Conservation (phyloP, 768 basidiomycete genomes). For the Kwoniella bestiolae region DNA sequence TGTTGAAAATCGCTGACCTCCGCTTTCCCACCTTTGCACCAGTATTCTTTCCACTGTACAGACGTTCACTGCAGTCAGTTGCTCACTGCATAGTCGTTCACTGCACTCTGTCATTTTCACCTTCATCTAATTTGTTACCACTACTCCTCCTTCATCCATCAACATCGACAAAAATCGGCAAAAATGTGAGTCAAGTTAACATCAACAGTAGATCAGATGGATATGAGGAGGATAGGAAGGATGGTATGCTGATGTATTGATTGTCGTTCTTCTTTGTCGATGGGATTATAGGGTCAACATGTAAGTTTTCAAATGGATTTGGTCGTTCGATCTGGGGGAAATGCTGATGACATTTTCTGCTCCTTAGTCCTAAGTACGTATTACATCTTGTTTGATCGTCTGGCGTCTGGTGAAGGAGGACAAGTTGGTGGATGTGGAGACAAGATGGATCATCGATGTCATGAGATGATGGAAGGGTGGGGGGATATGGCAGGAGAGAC, state of each 20-base stretch:
- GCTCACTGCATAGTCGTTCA: slow-evolving; percentile 11
- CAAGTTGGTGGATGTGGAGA: not conserved
- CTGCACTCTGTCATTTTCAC: slow-evolving; percentile 8
- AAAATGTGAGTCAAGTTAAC: slow-evolving; percentile 38
- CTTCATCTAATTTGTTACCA: not conserved
- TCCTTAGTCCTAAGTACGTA: slow-evolving; percentile 51
- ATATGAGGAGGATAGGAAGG: slow-evolving; percentile 2
- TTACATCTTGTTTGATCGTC: not conserved
- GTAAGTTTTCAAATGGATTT: slow-evolving; percentile 34
- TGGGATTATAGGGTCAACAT: slow-evolving; percentile 53
- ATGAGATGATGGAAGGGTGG: not conserved
- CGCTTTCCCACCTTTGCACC: slow-evolving; percentile 1
- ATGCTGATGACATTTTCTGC: slow-evolving; percentile 29
- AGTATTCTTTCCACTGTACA: no score
- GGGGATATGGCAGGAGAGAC: not conserved
- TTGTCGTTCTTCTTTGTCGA: slow-evolving; percentile 22
- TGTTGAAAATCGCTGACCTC: slow-evolving; percentile 9
- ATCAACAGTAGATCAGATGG: not conserved
- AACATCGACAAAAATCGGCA: slow-evolving; percentile 23
- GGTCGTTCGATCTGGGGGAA: not conserved
- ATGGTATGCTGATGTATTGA: slow-evolving; percentile 32
- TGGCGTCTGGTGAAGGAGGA: not conserved
- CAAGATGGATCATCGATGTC: no score
- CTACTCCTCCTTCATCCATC: slow-evolving; percentile 27
- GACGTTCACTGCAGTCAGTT: not conserved